Conservation (phyloP, 2,329 filamentous ascomycete species). For the Colletotrichum gigasporum region DNA sequence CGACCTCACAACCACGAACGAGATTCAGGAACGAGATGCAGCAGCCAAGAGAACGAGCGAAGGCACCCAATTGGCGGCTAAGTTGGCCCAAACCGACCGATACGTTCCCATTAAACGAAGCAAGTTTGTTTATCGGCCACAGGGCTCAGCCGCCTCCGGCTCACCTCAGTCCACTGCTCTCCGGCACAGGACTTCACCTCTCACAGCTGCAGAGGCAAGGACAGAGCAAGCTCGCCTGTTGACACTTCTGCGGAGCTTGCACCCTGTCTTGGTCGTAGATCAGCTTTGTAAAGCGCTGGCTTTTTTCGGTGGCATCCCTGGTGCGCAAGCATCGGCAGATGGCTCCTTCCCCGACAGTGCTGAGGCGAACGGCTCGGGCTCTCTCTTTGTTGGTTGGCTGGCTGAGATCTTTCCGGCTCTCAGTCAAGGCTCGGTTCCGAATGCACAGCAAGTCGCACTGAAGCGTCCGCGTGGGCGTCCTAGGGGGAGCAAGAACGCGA, state of each 20-base stretch:
- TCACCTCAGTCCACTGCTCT: slow-evolving; percentile 31
- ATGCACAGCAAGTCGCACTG: slow-evolving; percentile 17
- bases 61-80: slow-evolving; percentile 66
- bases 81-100: slow-evolving; percentile 61
- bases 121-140: slow-evolving; percentile 41
- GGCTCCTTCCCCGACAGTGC: slow-evolving; percentile 65
- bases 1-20: slow-evolving; percentile 55
- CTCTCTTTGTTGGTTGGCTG: slow-evolving; percentile 69
- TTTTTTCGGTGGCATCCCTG: slow-evolving; percentile 71
- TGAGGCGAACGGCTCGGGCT: slow-evolving; percentile 64
- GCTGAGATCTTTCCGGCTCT: slow-evolving; percentile 68
- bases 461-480: slow-evolving; percentile 50
- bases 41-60: slow-evolving; percentile 71
- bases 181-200: slow-evolving; percentile 33
- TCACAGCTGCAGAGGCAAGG: slow-evolving; percentile 62
- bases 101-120: slow-evolving; percentile 61
- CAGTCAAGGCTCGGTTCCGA: slow-evolving; percentile 35
- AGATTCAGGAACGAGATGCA: slow-evolving; percentile 59
- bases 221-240: slow-evolving; percentile 68
- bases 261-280: slow-evolving; percentile 66
- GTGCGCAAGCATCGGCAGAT: slow-evolving; percentile 60
- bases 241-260: slow-evolving; percentile 63
- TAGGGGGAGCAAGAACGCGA: slow-evolving; percentile 60
- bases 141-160: background rate
- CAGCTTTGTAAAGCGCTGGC: slow-evolving; percentile 70